These are phyloP conservation scores for Hericium erinaceus DNA, from an alignment of 768 basidiomycete genomes.

Conservation along the genomic window DNA sequence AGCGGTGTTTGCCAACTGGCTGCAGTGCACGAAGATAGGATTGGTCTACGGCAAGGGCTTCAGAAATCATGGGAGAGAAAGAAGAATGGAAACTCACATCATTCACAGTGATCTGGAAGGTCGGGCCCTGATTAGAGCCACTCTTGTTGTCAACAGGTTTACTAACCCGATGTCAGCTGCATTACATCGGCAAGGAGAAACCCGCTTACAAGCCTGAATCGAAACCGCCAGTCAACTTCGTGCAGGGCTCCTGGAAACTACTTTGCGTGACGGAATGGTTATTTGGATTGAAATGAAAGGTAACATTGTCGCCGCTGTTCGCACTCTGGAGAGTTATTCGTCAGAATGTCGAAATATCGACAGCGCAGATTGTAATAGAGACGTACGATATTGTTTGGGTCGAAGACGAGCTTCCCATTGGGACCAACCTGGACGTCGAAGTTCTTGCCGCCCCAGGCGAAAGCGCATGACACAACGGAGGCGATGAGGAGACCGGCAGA, in stretches of 20 bases:
- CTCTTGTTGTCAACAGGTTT: conserved; percentile 13
- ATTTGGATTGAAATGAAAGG: conserved; percentile 19
- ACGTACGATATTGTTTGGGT: neutral
- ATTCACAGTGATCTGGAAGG: conserved; percentile 17
- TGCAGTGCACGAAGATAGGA: conserved; percentile 20
- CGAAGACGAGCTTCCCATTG: neutral
- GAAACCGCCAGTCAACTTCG: conserved; percentile 14
- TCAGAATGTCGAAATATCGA: neutral
- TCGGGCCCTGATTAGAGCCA: conserved; percentile 1
- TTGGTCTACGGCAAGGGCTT: neutral
- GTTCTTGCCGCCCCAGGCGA: neutral
- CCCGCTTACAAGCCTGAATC: conserved; percentile 21
- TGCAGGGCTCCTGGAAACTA: conserved; percentile 20
- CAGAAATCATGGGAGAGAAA: no score
- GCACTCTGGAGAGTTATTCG: neutral
- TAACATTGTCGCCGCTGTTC: conserved; percentile 13
- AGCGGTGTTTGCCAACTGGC: conserved; percentile 9
- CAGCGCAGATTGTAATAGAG: neutral
- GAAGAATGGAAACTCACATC: conserved; percentile 5
- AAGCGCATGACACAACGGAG: neutral
- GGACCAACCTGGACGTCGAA: neutral
- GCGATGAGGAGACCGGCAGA: neutral
- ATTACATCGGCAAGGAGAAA: neutral
- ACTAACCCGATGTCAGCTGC: conserved; percentile 6
- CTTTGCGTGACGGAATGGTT: conserved; percentile 24